A percentile compares a stretch with the other conserved stretches of the same genome.
Evolutionary conservation across 1,139 yeast species (phyloP).

Genomic region (Magnusiomyces tetraspermus): DNA sequence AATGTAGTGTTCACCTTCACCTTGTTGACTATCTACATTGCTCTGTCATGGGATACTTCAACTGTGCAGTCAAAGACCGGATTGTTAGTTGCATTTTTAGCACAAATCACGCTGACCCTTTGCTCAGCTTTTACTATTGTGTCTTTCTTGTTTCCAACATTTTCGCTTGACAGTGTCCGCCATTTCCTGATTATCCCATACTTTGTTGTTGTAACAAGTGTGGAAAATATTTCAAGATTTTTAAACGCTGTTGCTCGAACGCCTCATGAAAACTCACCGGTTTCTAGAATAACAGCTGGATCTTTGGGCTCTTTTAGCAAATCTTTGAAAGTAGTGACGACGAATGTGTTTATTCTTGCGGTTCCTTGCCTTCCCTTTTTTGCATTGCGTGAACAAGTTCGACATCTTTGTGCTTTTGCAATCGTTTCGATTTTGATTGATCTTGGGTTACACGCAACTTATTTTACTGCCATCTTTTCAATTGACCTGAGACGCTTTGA

Average conservation of each 20-base stretch:
- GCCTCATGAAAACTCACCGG: slow-evolving; percentile 37
- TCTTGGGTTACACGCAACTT: slow-evolving; percentile 51
- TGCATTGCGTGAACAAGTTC: slow-evolving; percentile 28
- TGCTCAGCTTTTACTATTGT: slow-evolving; percentile 46
- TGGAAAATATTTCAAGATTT: slow-evolving; percentile 40
- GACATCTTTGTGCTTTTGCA: slow-evolving; percentile 37
- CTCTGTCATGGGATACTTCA: slow-evolving; percentile 43
- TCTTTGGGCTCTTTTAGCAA: slow-evolving; percentile 32
- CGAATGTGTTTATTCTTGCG: slow-evolving; percentile 24
- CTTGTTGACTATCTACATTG: slow-evolving; percentile 30
- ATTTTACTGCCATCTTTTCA: slow-evolving; percentile 52
- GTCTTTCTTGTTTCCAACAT: slow-evolving; percentile 30
- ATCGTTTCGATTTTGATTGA: slow-evolving; percentile 44
- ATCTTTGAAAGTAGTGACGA: slow-evolving; percentile 30
- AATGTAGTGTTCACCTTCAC: slow-evolving; percentile 25
- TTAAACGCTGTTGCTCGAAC: slow-evolving; percentile 36
- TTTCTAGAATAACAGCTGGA: slow-evolving; percentile 32
- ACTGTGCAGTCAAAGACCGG: slow-evolving; percentile 54
- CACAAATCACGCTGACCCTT: slow-evolving; percentile 41
- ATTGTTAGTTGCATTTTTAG: slow-evolving; percentile 49
- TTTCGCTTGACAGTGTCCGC: slow-evolving; percentile 19
- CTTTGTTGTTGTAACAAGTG: slow-evolving; percentile 36
- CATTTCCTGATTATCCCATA: slow-evolving; percentile 32
- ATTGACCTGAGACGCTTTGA: slow-evolving; percentile 60
- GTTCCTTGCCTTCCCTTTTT: slow-evolving; percentile 15